Evolutionary conservation across 495 filamentous ascomycete genomes (phyloP), one percentile per base, ranked within the genome.

Genomic region (Xylaria sp.): DNA sequence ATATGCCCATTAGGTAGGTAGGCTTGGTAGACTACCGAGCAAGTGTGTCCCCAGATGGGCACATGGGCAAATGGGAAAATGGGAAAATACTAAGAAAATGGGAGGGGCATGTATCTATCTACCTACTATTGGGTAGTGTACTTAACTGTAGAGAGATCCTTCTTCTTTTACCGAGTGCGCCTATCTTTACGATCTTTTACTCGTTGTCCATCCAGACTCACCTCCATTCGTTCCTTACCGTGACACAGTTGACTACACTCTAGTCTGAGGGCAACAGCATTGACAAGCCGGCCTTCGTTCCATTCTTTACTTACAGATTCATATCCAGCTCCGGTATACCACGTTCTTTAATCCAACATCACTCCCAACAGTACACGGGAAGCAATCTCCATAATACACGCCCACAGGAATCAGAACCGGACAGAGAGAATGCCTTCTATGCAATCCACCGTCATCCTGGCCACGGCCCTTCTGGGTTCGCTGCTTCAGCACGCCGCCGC

Each of bases 401-500:
- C 2, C 33, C 6, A 35, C 24, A 15, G 26, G 43, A 53, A n/a
- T 17, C 19, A 40, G 17, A n/a, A 61, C 8, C 8, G 17, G 61
- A 48, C 1, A 41, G 19, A 50, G 17, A 61, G 72, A 31, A 76
- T 74, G 73, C 68, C 78, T 58, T 62, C 79, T 4, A 68, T 76
- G 65, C 72, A 80, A 66, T 73, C 71, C 21, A 61, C 71, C 33
- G 41, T 72, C 44, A 46, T 77, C 52, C 50, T 80, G 3, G 69
- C 72, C 41, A 69, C 74, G 50, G 71, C 76, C 41, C 74, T 76
- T n/a, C 64, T 78, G 44, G 76, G 76, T 68, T 78, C 76, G 26
- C 44, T 71, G 21, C 15, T 66, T 24, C 69, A 58, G 50, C 61
- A 71, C 14, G 69, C 61, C 61, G 69, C 61, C 61, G 65, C 70